Conservation (phyloP, 1,284 basidiomycete species). For the Fomes fomentarius region DNA sequence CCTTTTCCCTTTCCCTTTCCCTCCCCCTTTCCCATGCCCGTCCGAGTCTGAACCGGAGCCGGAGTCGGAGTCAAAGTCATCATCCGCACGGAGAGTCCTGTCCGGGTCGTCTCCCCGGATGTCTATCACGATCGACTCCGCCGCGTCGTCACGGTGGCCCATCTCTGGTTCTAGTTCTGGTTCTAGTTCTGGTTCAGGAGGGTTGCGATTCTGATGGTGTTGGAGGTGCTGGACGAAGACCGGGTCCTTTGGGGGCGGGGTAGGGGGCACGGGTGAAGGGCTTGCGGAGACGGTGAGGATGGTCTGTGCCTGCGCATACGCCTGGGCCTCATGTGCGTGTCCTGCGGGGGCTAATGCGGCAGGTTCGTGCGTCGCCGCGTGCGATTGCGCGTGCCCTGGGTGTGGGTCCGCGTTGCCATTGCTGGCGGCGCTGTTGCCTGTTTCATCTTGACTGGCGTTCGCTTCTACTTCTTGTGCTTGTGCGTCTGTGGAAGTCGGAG, state of each 20-base stretch:
- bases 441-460: too few species aligned
- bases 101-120: conserved; percentile 16
- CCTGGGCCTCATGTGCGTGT: conserved; percentile 8
- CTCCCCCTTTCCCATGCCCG: conserved; percentile 9
- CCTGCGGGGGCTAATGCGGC: conserved; percentile 3
- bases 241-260: conserved; percentile 12
- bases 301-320: too few species aligned
- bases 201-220: neutral
- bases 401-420: too few species aligned
- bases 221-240: neutral
- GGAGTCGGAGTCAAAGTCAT: neutral
- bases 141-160: conserved; percentile 14
- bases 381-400: too few species aligned
- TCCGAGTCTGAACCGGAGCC: conserved; percentile 3
- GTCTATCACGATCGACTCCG: conserved; percentile 18
- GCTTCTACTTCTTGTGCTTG: too few species aligned
- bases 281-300: conserved; percentile 10
- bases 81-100: conserved; percentile 6
- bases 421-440: too few species aligned
- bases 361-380: neutral
- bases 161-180: neutral
- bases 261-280: conserved; percentile 17
- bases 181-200: neutral
- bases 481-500: too few species aligned
- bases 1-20: conserved; percentile 13